Base-by-base conservation (phyloP, 768 basidiomycete genomes). In the Peribolospora baueri region DNA sequence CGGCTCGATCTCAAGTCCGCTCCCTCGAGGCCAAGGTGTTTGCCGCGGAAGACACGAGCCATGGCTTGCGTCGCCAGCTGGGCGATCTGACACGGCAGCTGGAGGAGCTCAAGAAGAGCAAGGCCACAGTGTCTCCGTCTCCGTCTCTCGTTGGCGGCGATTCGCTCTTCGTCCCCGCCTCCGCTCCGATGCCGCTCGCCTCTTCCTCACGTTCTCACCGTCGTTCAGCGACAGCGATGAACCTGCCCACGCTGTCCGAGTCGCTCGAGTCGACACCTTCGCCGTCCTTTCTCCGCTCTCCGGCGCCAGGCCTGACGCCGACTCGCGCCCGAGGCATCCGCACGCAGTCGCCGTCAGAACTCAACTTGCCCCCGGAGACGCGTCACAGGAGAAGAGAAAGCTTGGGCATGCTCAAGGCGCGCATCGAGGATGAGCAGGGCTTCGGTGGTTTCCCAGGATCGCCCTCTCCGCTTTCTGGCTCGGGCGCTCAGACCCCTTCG, bases 341-440 rank as follows among this genome's bases (percentile, higher is more conserved):
- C 25, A 25, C 25, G 25, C 25, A 25, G 25, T 25, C 25, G 25
- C 25, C 25, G 25, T 25, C 25, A 55, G 82, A 84, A 57, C 74
- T 77, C 39, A 75, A 73, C 52, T 72, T 87, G 50, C 76, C 81
- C 5, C 74, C 81, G 0, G 81, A 84, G 66, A 79, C 81, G 42
- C 71, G 75, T 39, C 84, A 86, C 67, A 85, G 85, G 63, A 80
- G 84, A 54, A 76, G 78, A 61, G 77, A 84, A 61, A 84, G 82
- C 67, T 67, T 88, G 61, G 77, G 80, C 67, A 88, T 90, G 82
- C 76, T 90, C 52, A 86, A 85, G 64, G 84, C 83, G 25, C 77
- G 85, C 48, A 88, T 88, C 61, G 82, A 86, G 57, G 81, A 82
- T 65, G 85, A 88, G 66, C 37, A 46, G 9, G 59, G 50, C 52